A percentile compares a stretch with the other conserved stretches of the same genome.
These are phyloP conservation scores for Eragrostis nindensis DNA, from an alignment of 176 grass and related monocot genomes.

Conservation along the genomic window DNA sequence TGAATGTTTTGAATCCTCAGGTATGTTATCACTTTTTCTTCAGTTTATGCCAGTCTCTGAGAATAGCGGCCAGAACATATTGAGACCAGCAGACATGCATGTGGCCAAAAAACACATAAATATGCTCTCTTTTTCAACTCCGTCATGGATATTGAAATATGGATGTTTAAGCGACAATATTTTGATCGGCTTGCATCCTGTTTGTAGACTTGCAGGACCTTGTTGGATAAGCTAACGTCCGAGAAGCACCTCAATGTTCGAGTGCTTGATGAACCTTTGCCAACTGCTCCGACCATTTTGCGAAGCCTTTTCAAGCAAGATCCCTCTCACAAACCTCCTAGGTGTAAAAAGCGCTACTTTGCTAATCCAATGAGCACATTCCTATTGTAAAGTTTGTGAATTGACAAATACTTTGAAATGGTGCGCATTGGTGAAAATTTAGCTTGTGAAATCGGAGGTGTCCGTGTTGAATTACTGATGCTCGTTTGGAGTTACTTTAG, in stretches of 20 bases:
- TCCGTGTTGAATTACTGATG: no score
- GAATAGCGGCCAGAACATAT: neutral
- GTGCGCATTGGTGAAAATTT: no score
- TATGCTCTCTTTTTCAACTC: neutral
- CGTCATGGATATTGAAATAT: conserved; percentile 12
- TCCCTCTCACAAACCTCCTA: conserved; percentile 18
- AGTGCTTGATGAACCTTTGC: conserved; percentile 49
- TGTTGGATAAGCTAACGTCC: conserved; percentile 61
- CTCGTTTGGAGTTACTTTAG: no score
- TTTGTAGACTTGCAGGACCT: conserved; percentile 74
- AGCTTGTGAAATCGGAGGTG: no score
- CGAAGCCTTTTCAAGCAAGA: conserved; percentile 43
- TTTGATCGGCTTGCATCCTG: neutral
- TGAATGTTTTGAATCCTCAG: conserved; percentile 95
- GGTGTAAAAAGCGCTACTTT: conserved; percentile 65
- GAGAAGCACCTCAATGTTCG: conserved; percentile 60
- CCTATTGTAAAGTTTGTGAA: conserved; percentile 39
- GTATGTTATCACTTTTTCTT: conserved; percentile 41
- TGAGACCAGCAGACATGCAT: neutral
- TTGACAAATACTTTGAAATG: neutral
- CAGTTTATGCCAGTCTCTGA: neutral
- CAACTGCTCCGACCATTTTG: conserved; percentile 62
- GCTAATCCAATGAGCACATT: conserved; percentile 72
- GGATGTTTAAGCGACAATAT: neutral
- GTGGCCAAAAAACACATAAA: neutral